Conservation (phyloP, 225 moss, liverwort and hornwort species). For the Antitrichia curtipendula region DNA sequence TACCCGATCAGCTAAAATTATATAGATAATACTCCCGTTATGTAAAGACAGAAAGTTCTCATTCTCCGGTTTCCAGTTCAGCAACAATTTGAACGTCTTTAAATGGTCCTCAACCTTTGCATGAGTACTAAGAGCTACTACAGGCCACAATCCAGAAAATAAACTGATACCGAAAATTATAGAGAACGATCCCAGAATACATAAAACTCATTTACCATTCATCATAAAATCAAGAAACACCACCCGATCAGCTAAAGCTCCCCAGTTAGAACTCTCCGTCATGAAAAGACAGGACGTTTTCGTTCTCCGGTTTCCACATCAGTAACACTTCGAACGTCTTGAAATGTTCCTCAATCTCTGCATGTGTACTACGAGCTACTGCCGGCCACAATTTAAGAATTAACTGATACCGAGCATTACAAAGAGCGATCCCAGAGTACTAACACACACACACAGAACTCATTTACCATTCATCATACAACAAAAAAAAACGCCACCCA, state of each 20-base stretch:
- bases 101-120: background rate
- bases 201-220: background rate
- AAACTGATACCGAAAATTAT: background rate
- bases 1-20: background rate
- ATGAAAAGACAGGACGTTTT: background rate
- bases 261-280: background rate
- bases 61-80: background rate
- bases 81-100: background rate
- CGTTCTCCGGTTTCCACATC: background rate
- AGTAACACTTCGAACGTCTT: background rate
- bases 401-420: background rate
- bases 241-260: background rate
- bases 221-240: background rate
- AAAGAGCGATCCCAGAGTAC: background rate
- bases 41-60: no score
- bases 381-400: background rate
- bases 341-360: background rate
- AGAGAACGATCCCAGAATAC: background rate
- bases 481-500: no score
- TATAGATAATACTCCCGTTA: background rate
- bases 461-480: background rate
- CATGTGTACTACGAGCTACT: no score
- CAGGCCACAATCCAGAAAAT: background rate
- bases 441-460: background rate
- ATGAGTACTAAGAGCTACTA: background rate